These are phyloP conservation scores for Graphilbum ipis-grandicollis DNA, from an alignment of 2,329 filamentous ascomycete genomes.

Conservation along the genomic window DNA sequence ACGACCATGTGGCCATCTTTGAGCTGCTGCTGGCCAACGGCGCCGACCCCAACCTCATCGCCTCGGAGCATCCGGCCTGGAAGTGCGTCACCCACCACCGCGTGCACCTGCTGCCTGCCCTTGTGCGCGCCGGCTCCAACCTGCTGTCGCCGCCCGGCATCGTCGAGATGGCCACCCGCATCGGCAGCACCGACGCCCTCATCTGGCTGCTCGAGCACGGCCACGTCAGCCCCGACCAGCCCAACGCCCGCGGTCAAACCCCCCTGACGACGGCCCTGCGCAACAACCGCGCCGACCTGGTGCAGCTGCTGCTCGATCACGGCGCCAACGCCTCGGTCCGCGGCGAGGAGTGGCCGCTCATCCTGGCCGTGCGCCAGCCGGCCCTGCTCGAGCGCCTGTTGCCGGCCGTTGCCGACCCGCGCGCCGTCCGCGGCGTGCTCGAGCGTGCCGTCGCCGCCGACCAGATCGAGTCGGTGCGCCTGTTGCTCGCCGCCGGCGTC, in stretches of 20 bases:
- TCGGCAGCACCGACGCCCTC: slow-evolving; percentile 20
- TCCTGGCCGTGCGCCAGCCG: slow-evolving; percentile 48
- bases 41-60: slow-evolving; percentile 17
- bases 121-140: slow-evolving; percentile 19
- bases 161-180: slow-evolving; percentile 16
- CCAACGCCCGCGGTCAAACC: slow-evolving; percentile 15
- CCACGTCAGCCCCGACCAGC: slow-evolving; percentile 17
- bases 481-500: slow-evolving; percentile 45
- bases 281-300: slow-evolving; percentile 31
- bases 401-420: slow-evolving; percentile 34
- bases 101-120: slow-evolving; percentile 15
- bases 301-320: slow-evolving; percentile 16
- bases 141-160: slow-evolving; percentile 14
- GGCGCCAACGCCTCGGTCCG: slow-evolving; percentile 16
- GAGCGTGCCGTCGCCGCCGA: slow-evolving; percentile 27
- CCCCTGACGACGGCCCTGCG: slow-evolving; percentile 14
- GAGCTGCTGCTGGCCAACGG: slow-evolving; percentile 16
- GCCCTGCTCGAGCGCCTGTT: slow-evolving; percentile 33
- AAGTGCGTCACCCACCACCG: slow-evolving; percentile 13
- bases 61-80: slow-evolving; percentile 17
- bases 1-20: slow-evolving; percentile 13
- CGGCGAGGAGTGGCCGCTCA: slow-evolving; percentile 40
- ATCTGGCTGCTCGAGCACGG: slow-evolving; percentile 15
- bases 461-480: slow-evolving; percentile 48
- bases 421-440: slow-evolving; percentile 16